These are phyloP conservation scores for Mesembryanthemum crystallinum DNA, from an alignment of 148 eudicot genomes.

Conservation along the genomic window DNA sequence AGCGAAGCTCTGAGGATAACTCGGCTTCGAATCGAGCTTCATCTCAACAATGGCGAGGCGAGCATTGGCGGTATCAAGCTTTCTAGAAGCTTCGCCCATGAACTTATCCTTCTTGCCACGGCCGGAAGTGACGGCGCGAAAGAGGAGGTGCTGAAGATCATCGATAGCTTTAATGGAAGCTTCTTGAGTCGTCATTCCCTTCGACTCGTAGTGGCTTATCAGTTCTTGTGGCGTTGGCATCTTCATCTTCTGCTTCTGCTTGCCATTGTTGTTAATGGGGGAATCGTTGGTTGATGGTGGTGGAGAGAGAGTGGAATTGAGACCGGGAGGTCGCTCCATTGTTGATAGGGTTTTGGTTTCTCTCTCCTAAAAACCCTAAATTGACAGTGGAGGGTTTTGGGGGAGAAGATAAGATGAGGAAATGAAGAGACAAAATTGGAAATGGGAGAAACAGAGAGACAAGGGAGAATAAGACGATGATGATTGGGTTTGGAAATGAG, in stretches of 20 bases:
- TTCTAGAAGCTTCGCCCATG: conserved; percentile 37
- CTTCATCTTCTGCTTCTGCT: conserved; percentile 21
- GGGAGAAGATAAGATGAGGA: conserved; percentile 2
- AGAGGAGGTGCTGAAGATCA: conserved; percentile 63
- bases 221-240: conserved; percentile 63
- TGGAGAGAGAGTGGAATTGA: conserved; percentile 14
- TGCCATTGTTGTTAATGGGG: not conserved
- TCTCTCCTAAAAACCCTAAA: conserved; percentile 10
- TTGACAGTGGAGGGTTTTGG: not conserved
- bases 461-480: not conserved
- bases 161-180: conserved; percentile 74
- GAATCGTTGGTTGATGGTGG: conserved; percentile 1
- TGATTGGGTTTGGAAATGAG: not conserved
- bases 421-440: too few species aligned
- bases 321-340: conserved; percentile 29
- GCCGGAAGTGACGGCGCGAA: conserved; percentile 29
- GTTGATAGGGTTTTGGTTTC: not conserved
- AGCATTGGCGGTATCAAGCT: conserved; percentile 50
- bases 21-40: conserved; percentile 77
- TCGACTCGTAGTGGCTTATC: conserved; percentile 58
- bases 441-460: not conserved
- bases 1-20: conserved; percentile 41
- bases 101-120: conserved; percentile 19
- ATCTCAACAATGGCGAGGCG: conserved; percentile 49
- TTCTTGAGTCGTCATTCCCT: conserved; percentile 53